These are phyloP conservation scores for Ceratocystis eucalypticola DNA, from an alignment of 2,329 filamentous ascomycete species.

Conservation along the genomic window DNA sequence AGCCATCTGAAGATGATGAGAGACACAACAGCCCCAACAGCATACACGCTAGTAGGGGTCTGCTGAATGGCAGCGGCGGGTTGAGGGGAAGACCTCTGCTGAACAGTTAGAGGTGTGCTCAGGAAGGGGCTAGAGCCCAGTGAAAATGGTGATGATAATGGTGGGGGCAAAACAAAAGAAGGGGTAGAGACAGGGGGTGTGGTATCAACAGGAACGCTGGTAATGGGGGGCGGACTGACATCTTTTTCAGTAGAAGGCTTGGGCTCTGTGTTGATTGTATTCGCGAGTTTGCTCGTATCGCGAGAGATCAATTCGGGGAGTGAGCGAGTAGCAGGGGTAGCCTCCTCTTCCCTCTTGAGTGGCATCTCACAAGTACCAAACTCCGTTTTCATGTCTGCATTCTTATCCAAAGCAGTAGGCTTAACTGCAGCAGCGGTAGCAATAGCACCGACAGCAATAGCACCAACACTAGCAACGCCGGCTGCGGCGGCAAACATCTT, in stretches of 20 bases:
- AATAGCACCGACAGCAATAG: not conserved
- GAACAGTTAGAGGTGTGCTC: constrained; percentile 16
- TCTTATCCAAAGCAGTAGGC: not conserved
- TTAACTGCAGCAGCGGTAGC: not conserved
- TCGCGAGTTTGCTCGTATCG: not conserved
- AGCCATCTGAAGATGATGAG: constrained; percentile 6
- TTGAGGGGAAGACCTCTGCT: constrained; percentile 12
- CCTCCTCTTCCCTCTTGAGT: not conserved
- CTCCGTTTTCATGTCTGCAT: not conserved
- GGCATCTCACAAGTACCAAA: not conserved
- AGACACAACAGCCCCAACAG: not conserved
- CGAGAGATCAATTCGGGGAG: not conserved
- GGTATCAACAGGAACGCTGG: not conserved
- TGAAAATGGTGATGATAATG: not conserved
- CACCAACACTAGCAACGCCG: not conserved
- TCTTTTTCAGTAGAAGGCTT: constrained; percentile 14
- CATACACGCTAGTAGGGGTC: not conserved
- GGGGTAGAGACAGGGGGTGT: not conserved
- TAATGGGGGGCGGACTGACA: constrained; percentile 14
- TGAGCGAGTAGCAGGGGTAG: not conserved
- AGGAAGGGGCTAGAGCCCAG: not conserved
- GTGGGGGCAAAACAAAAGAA: not conserved
- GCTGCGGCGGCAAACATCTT: not conserved
- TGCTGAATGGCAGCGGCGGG: constrained; percentile 3
- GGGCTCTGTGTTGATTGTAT: not conserved